Evolutionary conservation across 2,329 filamentous ascomycete species (phyloP), one percentile per base, ranked within the genome.

Genomic region (Macrophomina tecta): DNA sequence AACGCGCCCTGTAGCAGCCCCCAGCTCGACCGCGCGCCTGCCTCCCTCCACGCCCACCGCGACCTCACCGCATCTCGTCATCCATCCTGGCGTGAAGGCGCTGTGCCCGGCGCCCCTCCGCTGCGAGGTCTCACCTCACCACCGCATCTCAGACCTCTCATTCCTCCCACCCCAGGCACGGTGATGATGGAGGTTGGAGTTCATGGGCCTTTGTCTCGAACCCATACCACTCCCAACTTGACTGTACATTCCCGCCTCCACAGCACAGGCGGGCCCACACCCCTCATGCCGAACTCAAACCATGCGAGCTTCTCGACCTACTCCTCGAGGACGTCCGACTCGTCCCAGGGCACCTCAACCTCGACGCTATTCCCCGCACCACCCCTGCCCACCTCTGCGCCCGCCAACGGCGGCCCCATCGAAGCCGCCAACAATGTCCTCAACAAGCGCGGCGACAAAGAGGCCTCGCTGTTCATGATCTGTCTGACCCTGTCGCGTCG

Each of bases 391-490:
- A 68, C 72, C 67, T 69, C 77, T 55, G 79, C 80, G 16, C 78
- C 79, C 63, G 72, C 77, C 66, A 78, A 82, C 55, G 87, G 84
- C 68, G 88, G 88, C 53, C 87, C 87, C 68, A 87, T 94, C 69
- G 82, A 92, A 73, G 91, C 93, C 68, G 93, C 91, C 68, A 87
- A 91, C 78, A 97, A 97, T 79, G 97, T 99, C 78, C 97, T 99
- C 84, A 99, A 99, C 81, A 92, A 94, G 80, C 91, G 92, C 77
- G 95, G 94, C 77, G 94, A 97, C 78, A 94, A 95, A 71, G 92
- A 92, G 66, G 87, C 90, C 68, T 97, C 94, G 11, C 87, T 99
- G 30, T 99, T 97, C 80, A 94, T 98, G 80, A 97, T 97, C 78
- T 98, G 95, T 78, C 86, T 97, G 71, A 89, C 90, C 64, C 84